A percentile compares a stretch with the other conserved stretches of the same genome.
These are phyloP conservation scores for Isoetes taiwanensis DNA, from an alignment of 75 land plant genomes.

Conservation along the genomic window DNA sequence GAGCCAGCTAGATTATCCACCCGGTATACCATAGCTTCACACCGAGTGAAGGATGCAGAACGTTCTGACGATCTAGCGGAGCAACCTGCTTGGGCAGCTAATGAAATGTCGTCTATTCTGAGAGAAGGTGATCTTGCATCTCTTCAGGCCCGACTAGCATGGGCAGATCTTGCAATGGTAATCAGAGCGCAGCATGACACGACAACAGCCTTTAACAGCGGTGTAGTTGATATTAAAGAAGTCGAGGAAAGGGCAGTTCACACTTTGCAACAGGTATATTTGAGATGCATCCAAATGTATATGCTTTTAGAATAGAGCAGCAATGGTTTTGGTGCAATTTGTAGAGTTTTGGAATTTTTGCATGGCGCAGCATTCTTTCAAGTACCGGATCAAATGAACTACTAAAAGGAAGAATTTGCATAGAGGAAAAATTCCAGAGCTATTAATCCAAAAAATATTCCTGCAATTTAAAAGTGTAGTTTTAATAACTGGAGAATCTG, in stretches of 20 bases:
- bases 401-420: no score
- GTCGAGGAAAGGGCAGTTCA: slow-evolving; percentile 52
- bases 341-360: no score
- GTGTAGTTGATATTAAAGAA: slow-evolving; percentile 32
- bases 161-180: slow-evolving; percentile 74
- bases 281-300: no score
- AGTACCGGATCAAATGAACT: no score
- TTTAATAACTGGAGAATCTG: no score
- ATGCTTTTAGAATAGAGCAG: no score
- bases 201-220: slow-evolving; percentile 43
- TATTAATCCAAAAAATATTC: no score
- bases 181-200: slow-evolving; percentile 66
- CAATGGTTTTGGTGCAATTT: no score
- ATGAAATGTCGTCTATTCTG: slow-evolving; percentile 72
- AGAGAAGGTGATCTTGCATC: slow-evolving; percentile 54
- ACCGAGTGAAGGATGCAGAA: slow-evolving; percentile 63
- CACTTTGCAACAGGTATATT: slow-evolving; percentile 60
- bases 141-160: slow-evolving; percentile 41
- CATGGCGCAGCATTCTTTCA: no score
- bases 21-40: slow-evolving; percentile 56
- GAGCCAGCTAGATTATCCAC: slow-evolving; percentile 59
- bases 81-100: slow-evolving; percentile 68
- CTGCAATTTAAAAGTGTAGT: no score
- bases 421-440: no score
- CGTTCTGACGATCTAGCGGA: slow-evolving; percentile 46